Percentiles rank a stretch among this genome's conserved stretches.
Evolutionary conservation across 345 rosid species (phyloP).

Genomic region (Clausena lansium): DNA sequence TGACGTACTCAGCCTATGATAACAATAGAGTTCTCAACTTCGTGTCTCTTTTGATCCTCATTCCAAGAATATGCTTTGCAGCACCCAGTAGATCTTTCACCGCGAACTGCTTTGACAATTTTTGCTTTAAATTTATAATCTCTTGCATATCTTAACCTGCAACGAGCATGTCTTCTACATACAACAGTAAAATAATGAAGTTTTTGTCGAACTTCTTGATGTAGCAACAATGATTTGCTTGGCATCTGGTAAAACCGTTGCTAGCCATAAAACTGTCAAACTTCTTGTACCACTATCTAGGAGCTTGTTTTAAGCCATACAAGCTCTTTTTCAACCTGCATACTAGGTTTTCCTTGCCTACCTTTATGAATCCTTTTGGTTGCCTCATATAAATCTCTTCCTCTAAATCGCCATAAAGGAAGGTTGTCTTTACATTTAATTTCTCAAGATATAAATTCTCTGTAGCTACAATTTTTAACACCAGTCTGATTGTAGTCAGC

Average conservation of each 20-base stretch:
- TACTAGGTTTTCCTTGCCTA: too few relatives aligned
- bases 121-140: neutral
- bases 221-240: neutral
- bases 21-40: too few relatives aligned
- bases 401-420: fast-evolving
- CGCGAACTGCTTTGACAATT: neutral
- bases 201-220: neutral
- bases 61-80: neutral
- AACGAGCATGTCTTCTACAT: neutral
- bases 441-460: neutral
- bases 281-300: neutral
- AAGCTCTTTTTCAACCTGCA: neutral
- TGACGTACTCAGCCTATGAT: neutral
- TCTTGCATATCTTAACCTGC: neutral
- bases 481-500: neutral
- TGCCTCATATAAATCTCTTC: too few relatives aligned
- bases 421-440: too few relatives aligned
- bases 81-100: neutral
- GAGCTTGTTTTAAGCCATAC: neutral
- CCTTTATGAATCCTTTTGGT: neutral
- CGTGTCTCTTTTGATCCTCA: too few relatives aligned
- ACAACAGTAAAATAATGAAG: neutral
- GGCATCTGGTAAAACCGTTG: neutral
- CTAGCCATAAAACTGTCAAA: neutral
- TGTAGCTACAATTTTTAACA: too few relatives aligned